A percentile compares a stretch with the other conserved stretches of the same genome.
Conservation (phyloP, 2,329 filamentous ascomycete genomes). For the Fusarium caatingaense region DNA sequence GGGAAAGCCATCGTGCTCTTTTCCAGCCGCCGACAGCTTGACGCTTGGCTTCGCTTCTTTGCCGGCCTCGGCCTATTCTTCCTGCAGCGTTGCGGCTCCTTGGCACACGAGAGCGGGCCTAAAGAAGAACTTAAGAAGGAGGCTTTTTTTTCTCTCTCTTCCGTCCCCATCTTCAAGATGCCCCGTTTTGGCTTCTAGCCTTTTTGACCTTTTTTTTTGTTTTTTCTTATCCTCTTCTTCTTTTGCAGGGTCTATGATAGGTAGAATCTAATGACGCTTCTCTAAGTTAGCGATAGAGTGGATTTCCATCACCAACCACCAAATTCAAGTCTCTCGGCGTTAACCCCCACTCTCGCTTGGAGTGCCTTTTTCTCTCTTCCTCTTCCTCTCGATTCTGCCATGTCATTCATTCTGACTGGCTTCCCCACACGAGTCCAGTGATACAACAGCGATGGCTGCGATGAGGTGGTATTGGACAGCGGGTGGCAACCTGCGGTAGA, state of each 20-base stretch:
- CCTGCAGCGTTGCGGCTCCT: constrained; percentile 14
- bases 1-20: background rate
- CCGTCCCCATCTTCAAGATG: background rate
- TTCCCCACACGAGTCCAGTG: constrained; percentile 2
- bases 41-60: background rate
- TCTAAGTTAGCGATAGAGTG: constrained; percentile 14
- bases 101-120: constrained; percentile 15
- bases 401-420: background rate
- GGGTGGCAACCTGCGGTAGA: constrained; percentile 22
- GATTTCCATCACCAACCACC: constrained; percentile 22
- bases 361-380: constrained; percentile 5
- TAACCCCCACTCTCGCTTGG: constrained; percentile 12
- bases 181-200: constrained; percentile 12
- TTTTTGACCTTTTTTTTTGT: constrained; percentile 1
- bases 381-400: background rate
- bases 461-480: constrained; percentile 17
- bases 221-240: background rate
- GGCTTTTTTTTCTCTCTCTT: constrained; percentile 15
- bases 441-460: background rate
- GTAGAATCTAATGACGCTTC: constrained; percentile 14
- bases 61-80: constrained; percentile 31
- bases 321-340: background rate
- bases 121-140: constrained; percentile 1
- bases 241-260: constrained; percentile 33
- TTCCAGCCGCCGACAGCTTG: background rate